phyloP scores from a whole-genome alignment of 352 stramenopile species.

The Globisporangium sylvaticum region DNA sequence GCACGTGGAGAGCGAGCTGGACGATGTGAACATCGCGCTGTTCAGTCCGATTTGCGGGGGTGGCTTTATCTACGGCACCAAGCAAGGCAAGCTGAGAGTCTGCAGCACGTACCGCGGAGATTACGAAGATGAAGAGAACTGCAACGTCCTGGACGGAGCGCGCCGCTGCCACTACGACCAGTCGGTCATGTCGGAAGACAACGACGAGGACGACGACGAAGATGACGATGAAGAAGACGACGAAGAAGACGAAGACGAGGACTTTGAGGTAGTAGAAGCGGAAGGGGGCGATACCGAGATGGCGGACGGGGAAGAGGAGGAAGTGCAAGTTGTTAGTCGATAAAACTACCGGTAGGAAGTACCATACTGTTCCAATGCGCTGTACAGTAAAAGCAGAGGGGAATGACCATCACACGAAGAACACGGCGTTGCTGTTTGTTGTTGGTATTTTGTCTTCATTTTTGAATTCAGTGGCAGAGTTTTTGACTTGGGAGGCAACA shows the following conservation, averaged over 20 bases:
- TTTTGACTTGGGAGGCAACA: not conserved
- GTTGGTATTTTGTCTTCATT: not conserved
- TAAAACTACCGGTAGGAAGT: conserved; percentile 11
- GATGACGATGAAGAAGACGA: conserved; percentile 31
- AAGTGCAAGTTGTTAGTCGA: conserved; percentile 15
- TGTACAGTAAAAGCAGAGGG: not conserved
- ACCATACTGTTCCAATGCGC: not conserved
- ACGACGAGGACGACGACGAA: conserved; percentile 54
- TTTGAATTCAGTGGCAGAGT: not conserved
- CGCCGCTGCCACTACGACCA: conserved; percentile 62
- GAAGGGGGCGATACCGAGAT: conserved; percentile 18
- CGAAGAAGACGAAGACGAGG: conserved; percentile 30
- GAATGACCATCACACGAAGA: not conserved
- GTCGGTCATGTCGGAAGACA: conserved; percentile 42
- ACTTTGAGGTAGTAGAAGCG: conserved; percentile 24
- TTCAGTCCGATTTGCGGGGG: conserved; percentile 96
- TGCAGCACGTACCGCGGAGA: conserved; percentile 73
- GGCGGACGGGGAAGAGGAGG: conserved; percentile 11
- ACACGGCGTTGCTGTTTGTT: not conserved
- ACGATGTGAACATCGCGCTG: conserved; percentile 98
- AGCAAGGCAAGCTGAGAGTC: conserved; percentile 93
- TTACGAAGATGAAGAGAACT: conserved; percentile 77
- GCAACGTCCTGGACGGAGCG: conserved; percentile 70
- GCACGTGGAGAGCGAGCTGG: conserved; percentile 85
- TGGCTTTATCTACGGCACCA: conserved; percentile 98